These are phyloP conservation scores for Hansenula lynferdii DNA, from an alignment of 1,139 yeast genomes.

Conservation along the genomic window DNA sequence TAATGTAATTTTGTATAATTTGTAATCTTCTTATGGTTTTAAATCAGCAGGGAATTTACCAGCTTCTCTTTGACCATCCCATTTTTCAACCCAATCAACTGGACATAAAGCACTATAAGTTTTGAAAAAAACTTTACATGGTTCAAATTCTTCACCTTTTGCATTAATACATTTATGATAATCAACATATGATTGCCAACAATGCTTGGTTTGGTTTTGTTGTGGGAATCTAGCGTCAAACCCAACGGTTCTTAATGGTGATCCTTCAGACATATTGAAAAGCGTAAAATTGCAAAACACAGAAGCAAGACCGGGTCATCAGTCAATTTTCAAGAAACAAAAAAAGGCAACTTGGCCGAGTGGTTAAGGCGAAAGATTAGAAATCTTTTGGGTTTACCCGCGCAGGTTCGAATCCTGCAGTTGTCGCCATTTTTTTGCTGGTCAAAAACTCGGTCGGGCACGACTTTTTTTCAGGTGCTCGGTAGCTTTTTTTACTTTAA, in stretches of 20 bases:
- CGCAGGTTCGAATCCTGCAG: constrained; percentile 46
- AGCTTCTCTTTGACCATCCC: constrained; percentile 90
- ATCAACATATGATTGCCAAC: constrained; percentile 97
- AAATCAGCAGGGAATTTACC: constrained; percentile 69
- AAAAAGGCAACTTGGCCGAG: constrained; percentile 50
- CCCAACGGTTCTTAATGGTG: constrained; percentile 68
- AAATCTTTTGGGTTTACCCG: constrained; percentile 47
- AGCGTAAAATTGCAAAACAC: too few relatives aligned
- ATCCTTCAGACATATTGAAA: constrained; percentile 22
- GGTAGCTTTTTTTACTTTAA: too few relatives aligned
- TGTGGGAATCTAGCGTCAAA: constrained; percentile 94
- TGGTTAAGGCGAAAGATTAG: constrained; percentile 52
- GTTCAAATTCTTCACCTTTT: constrained; percentile 98
- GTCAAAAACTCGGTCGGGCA: too few relatives aligned
- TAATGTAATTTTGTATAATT: not conserved
- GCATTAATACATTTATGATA: constrained; percentile 96
- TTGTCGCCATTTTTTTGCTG: constrained; percentile 30
- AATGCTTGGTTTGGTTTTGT: constrained; percentile 96
- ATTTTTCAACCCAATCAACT: constrained; percentile 83
- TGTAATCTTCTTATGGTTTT: constrained; percentile 25
- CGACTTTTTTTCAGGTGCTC: too few relatives aligned
- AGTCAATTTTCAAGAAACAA: too few relatives aligned
- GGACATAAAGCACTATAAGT: constrained; percentile 93
- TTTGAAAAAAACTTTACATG: constrained; percentile 92
- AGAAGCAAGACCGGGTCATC: too few relatives aligned